A percentile compares a stretch with the other conserved stretches of the same genome.
phyloP scores from a whole-genome alignment of 2,329 filamentous ascomycete genomes.

The Calycina herbarum region DNA sequence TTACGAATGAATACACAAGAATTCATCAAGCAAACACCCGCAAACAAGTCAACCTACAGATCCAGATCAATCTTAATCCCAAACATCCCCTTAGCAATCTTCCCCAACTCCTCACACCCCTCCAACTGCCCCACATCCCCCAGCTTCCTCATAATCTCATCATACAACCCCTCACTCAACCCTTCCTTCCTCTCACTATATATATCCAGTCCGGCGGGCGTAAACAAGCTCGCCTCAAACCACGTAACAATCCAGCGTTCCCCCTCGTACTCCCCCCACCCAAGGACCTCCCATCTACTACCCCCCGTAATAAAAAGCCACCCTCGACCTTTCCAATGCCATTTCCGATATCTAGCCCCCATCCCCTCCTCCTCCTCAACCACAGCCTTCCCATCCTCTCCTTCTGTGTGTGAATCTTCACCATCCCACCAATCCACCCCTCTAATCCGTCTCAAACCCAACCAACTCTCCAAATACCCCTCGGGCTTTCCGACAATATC shows the following conservation, averaged over 20 bases:
- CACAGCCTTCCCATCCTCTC: background rate
- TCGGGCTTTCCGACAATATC: conserved; percentile 9
- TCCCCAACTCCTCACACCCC: conserved; percentile 51
- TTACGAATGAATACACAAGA: background rate
- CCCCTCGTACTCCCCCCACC: conserved; percentile 57
- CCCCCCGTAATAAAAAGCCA: conserved; percentile 68
- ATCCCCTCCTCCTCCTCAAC: background rate
- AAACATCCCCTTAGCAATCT: conserved; percentile 53
- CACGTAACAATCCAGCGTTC: conserved; percentile 75
- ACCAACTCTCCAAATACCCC: conserved; percentile 45
- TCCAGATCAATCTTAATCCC: conserved; percentile 41
- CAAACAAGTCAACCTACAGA: conserved; percentile 1
- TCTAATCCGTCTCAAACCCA: conserved; percentile 57
- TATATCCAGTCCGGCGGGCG: conserved; percentile 77
- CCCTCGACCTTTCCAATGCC: conserved; percentile 79
- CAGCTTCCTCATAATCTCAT: conserved; percentile 56
- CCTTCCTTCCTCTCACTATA: conserved; percentile 67
- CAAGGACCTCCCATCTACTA: conserved; percentile 79
- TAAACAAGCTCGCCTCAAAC: conserved; percentile 82
- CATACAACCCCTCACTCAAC: conserved; percentile 56
- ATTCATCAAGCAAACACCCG: background rate
- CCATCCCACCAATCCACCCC: conserved; percentile 60
- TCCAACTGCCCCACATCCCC: conserved; percentile 51
- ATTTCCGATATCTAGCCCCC: conserved; percentile 36
- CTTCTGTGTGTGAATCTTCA: conserved; percentile 31